Percentiles rank a stretch among this genome's conserved stretches.
Conservation (phyloP, 164 flowering plant genomes). For the Akebia trifoliata region DNA sequence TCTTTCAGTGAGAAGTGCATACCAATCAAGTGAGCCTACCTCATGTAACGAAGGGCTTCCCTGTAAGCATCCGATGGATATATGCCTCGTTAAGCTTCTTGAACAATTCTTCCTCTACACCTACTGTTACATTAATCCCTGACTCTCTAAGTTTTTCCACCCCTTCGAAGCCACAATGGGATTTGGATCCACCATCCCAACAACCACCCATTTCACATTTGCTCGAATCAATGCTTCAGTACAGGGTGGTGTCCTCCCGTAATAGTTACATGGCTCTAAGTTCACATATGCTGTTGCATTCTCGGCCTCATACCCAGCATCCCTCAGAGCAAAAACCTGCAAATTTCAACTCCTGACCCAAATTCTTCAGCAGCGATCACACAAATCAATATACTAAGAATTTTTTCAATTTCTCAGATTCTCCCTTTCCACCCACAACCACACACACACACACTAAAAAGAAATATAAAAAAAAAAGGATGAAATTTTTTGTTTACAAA, state of each 20-base stretch:
- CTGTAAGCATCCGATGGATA: conserved; percentile 73
- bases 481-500: too few relatives aligned
- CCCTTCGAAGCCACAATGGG: conserved; percentile 85
- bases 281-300: conserved; percentile 91
- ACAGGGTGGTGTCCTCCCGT: conserved; percentile 95
- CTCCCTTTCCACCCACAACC: background rate
- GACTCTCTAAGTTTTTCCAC: conserved; percentile 56
- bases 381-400: background rate
- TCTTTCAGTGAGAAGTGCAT: background rate
- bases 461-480: too few relatives aligned
- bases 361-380: conserved; percentile 4
- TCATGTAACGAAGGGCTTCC: conserved; percentile 76
- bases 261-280: conserved; percentile 94
- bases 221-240: conserved; percentile 85
- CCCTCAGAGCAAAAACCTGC: conserved; percentile 88
- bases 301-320: conserved; percentile 82
- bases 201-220: conserved; percentile 79
- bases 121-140: conserved; percentile 69
- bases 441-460: too few relatives aligned
- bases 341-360: conserved; percentile 16
- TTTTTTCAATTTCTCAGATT: background rate
- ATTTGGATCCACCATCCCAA: conserved; percentile 97
- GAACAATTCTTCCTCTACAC: conserved; percentile 87
- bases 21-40: conserved; percentile 33
- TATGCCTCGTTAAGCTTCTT: conserved; percentile 73